Evolutionary conservation across 345 rosid genomes (phyloP), one percentile per base, ranked within the genome.

Genomic region (Heritiera littoralis): DNA sequence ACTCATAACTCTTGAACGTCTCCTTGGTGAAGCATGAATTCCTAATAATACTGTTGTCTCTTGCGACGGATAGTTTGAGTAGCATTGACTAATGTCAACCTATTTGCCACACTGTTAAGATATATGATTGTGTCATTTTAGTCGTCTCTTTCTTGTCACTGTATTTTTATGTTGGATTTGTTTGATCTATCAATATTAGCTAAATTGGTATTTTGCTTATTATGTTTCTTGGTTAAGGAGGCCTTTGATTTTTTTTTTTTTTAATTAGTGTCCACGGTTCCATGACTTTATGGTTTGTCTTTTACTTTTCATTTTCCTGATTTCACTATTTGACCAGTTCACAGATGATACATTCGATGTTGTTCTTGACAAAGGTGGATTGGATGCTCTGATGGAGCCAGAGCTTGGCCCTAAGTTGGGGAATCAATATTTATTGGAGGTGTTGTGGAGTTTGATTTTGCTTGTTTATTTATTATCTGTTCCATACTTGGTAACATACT

Each of bases 381-480:
- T 95, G 85, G 99, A 95, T 91, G 99, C 99, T 84, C 85, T 95
- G 72, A 93, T 95, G 99, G 99, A 95, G 88, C 98, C 97, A 10
- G 87, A 88, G 82, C 89, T 86, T 32, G 99, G 99, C 30, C 79
- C 90, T 3, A 89, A 86, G 80, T 87, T 93, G 14, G 99, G 98
- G 52, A 84, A 59, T 63, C 88, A 88, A 80, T 95, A 95, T 83
- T 86, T 93, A 83, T 85, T 90, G 6, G 99, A 95, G 99, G 98
- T 93, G 23, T 58, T 15, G 10, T 51, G 77, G 66, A 49, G 41
- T 79, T 72, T 51, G 7, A 48, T 77, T 41, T 59, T 23, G 54
- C 51, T 32, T 43, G 49, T 55, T 80, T 30, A 49, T 66, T n/a
- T 17, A 28, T 43, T 45, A 18, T 28, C 60, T 80, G 12, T 56